These are phyloP conservation scores for Coriolopsis trogii DNA, from an alignment of 1,284 basidiomycete genomes.

Conservation along the genomic window DNA sequence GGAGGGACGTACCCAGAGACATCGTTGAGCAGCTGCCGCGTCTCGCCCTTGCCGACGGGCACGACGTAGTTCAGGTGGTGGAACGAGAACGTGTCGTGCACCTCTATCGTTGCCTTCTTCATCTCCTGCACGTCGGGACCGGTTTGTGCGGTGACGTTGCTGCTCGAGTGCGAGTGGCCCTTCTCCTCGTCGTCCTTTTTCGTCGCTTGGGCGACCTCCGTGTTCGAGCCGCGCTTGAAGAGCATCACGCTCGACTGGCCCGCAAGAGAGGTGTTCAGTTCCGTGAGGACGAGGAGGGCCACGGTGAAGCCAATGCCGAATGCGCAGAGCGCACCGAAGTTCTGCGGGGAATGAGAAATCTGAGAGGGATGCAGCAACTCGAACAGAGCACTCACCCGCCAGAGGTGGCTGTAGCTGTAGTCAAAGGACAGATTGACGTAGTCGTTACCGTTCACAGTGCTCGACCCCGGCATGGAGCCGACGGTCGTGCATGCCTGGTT, in stretches of 20 bases:
- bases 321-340: constrained; percentile 57
- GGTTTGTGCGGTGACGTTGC: not conserved
- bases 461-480: constrained; percentile 51
- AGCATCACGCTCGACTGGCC: constrained; percentile 38
- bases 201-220: constrained; percentile 9
- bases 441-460: constrained; percentile 48
- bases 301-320: constrained; percentile 53
- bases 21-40: constrained; percentile 69
- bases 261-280: constrained; percentile 42
- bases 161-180: constrained; percentile 2
- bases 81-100: constrained; percentile 64
- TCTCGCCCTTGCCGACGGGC: constrained; percentile 54
- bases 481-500: constrained; percentile 69
- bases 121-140: constrained; percentile 18
- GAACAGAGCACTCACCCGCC: constrained; percentile 55
- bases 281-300: constrained; percentile 56
- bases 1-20: constrained; percentile 86
- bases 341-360: constrained; percentile 34
- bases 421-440: constrained; percentile 64
- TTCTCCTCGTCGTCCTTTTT: constrained; percentile 38
- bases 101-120: constrained; percentile 28
- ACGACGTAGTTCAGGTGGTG: constrained; percentile 66
- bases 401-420: constrained; percentile 65
- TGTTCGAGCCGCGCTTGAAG: constrained; percentile 46
- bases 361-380: not conserved